Evolutionary conservation across 208 protist species (phyloP), one percentile per base, ranked within the genome.

Genomic region (Leishmania tropica): DNA sequence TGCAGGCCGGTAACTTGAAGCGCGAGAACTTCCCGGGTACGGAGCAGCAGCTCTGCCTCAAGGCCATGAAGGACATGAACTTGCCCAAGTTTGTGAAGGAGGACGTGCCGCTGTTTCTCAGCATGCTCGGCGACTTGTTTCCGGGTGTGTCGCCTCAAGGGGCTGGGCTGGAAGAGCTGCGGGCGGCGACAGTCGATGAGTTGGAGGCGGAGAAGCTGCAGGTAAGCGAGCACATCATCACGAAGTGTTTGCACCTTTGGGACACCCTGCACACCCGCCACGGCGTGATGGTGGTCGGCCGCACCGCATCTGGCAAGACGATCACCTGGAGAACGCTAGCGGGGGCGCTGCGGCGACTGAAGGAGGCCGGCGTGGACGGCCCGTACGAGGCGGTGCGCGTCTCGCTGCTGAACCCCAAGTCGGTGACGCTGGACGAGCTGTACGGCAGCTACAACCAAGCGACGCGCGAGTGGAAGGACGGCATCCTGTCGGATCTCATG

Each of bases 381-480:
- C 87, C 92, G 21, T 99, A 95, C 84, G 94, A 98, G 84, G 79
- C 86, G 53, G 96, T 98, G 64, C 87, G 93, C 58, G 93, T 97
- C 53, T 96, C 94, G 31, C 81, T 99, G 68, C 83, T 99, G 51
- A 99, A 99, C 86, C 99, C 99, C 45, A 99, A 99, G 92, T 95
- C 99, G 0, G 89, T 99, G 58, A 97, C 95, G 47, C 96, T 98
- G 89, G 96, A 98, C 81, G 98, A 99, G 90, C 90, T 99, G 21
- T 99, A 99, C 84, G 99, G 99, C 76, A 97, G 91, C 82, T 99
- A 98, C 92, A 98, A 99, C 87, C 90, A 98, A 74, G 89, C 94
- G 42, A 99, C 97, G 73, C 89, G 96, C 45, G 99, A 99, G 91
- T 99, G 99, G 99, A 98, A 98, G 78, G 99, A 99, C 85, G 99